Evolutionary conservation across 1,139 yeast genomes (phyloP), one percentile per base, ranked within the genome.

Genomic region (Debaryomyces coudertii): DNA sequence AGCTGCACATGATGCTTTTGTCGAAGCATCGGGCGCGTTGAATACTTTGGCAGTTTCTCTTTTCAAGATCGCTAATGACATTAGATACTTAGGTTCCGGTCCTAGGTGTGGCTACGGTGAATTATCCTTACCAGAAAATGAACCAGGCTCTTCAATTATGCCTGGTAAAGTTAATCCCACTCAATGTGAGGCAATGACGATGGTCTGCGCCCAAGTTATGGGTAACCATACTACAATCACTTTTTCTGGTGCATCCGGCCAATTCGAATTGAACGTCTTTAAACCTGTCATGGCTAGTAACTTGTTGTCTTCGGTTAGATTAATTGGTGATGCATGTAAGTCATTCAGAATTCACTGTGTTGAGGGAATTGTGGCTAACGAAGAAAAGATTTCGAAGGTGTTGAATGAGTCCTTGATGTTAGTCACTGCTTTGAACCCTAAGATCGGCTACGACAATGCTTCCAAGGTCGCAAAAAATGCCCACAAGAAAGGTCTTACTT

Each of bases 111-210:
- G 97, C 48, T 90, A 90, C 72, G 96, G 96, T 44, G 97, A 90
- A 73, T 80, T 90, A 58, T 66, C 87, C 23, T 75, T 90, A 56
- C 97, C 97, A 51, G 97, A 90, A 76, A 90, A 90, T 69, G 97
- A 90, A 73, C 97, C 97, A 46, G 97, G 97, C 61, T 88, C 96
- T 48, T 88, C 96, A 28, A 90, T 90, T 69, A 90, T 90, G 97
- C 97, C 97, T 43, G 97, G 97, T 62, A 90, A 90, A 76, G 97
- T 90, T 53, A 90, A 90, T 77, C 97, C 97, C 54, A 90, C 97
- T 47, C 97, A 90, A 76, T 88, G 89, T 72, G 97, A 90, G 76
- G 97, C 97, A 45, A 73, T 90, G 70, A 90, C 97, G 52, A 92
- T 90, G 95, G 95, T 90, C 48, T 88, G 95, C 66, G 80, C 90